Evolutionary conservation across 176 grass and related monocot species (phyloP).

Genomic region (Poa pratensis): DNA sequence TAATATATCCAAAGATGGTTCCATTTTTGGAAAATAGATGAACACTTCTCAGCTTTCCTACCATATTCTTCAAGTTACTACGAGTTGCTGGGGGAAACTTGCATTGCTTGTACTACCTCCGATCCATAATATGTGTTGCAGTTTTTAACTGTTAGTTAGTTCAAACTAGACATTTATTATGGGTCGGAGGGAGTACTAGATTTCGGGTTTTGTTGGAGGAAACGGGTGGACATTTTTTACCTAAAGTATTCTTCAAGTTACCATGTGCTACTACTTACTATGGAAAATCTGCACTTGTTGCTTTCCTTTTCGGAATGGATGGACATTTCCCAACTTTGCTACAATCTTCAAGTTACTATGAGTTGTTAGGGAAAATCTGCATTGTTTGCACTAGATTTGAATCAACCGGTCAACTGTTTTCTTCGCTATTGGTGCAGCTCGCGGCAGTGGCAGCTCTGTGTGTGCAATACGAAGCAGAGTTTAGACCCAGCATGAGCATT

Average conservation of each 20-base stretch:
- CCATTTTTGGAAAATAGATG: background rate
- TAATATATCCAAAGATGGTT: slow-evolving; percentile 17
- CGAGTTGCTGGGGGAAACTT: background rate
- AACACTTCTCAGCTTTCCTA: background rate
- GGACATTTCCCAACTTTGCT: background rate
- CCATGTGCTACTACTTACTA: background rate
- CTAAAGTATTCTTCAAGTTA: background rate
- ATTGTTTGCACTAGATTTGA: background rate
- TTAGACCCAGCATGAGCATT: slow-evolving; percentile 87
- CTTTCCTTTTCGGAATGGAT: background rate
- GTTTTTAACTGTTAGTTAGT: no score
- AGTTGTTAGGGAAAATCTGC: background rate
- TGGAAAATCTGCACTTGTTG: background rate
- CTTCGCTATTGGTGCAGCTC: slow-evolving; percentile 50
- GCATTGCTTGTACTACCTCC: background rate
- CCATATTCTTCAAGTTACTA: background rate
- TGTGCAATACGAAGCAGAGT: slow-evolving; percentile 78
- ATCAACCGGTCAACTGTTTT: background rate
- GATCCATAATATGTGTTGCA: no score
- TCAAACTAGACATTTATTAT: no score
- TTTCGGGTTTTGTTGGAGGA: background rate
- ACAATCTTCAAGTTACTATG: background rate
- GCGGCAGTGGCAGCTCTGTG: slow-evolving; percentile 81
- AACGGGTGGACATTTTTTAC: background rate
- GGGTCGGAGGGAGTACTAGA: background rate